These are phyloP conservation scores for Botryobasidium botryosum DNA, from an alignment of 768 basidiomycete species.

Conservation along the genomic window DNA sequence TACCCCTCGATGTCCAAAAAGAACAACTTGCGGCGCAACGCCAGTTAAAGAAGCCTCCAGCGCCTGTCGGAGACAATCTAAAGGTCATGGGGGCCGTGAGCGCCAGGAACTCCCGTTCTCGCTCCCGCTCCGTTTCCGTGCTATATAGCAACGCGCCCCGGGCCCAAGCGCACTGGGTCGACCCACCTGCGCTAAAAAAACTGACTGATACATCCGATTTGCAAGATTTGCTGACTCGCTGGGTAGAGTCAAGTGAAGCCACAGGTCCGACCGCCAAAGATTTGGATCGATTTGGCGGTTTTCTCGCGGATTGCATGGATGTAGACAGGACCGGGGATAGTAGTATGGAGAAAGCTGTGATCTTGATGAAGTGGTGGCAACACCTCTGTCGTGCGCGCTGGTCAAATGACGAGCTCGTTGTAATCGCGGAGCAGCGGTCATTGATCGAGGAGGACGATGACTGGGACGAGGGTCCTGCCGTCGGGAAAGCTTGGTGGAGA, in stretches of 20 bases:
- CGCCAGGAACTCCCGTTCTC: constrained; percentile 8
- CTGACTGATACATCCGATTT: constrained; percentile 56
- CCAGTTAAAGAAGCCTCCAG: constrained; percentile 9
- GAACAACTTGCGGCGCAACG: constrained; percentile 40
- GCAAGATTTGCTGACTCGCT: constrained; percentile 49
- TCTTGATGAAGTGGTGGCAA: constrained; percentile 71
- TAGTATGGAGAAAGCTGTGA: constrained; percentile 53
- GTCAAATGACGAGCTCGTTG: constrained; percentile 37
- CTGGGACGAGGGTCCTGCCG: no score
- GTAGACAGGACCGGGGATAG: constrained; percentile 35
- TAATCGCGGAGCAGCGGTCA: no score
- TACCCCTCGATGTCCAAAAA: constrained; percentile 52
- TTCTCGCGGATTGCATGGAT: constrained; percentile 50
- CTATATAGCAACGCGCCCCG: no score
- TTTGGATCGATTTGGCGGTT: constrained; percentile 56
- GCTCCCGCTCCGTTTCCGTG: constrained; percentile 22
- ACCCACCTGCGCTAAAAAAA: constrained; percentile 37
- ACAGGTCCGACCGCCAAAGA: constrained; percentile 57
- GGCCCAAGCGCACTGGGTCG: constrained; percentile 36
- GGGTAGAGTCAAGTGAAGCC: constrained; percentile 49
- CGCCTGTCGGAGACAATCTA: constrained; percentile 8
- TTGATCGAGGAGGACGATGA: no score
- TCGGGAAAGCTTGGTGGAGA: no score
- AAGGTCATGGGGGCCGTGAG: constrained; percentile 6
- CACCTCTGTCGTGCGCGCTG: constrained; percentile 39